These are phyloP conservation scores for Maudiozyma turicensis DNA, from an alignment of 805 yeast genomes.

Conservation along the genomic window DNA sequence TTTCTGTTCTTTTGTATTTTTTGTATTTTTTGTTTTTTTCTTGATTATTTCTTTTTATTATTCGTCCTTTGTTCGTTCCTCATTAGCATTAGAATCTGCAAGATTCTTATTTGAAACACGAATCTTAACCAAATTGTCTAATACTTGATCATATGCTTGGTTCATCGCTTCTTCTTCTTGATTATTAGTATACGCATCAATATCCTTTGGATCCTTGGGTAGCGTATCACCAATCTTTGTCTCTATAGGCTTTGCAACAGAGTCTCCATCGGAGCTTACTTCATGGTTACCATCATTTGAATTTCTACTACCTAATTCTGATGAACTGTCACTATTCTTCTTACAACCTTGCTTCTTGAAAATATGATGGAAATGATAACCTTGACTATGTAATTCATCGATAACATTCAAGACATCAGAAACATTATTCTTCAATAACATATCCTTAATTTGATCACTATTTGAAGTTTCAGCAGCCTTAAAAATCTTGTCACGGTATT, in stretches of 20 bases:
- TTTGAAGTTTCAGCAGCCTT: constrained; percentile 26
- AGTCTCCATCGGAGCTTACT: background rate
- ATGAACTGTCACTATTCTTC: constrained; percentile 2
- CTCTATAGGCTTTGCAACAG: background rate
- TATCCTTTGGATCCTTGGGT: constrained; percentile 1
- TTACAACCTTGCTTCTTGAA: constrained; percentile 19
- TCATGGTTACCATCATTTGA: background rate
- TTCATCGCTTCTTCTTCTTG: constrained; percentile 24
- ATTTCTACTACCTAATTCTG: background rate
- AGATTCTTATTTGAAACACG: constrained; percentile 11
- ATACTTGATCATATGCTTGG: constrained; percentile 34
- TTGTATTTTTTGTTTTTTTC: background rate
- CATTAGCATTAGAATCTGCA: background rate
- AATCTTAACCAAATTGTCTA: constrained; percentile 31
- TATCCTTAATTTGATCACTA: constrained; percentile 31
- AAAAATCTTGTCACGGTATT: constrained; percentile 14
- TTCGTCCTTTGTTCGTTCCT: background rate
- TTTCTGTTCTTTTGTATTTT: too few species aligned
- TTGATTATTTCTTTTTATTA: background rate
- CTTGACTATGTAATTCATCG: constrained; percentile 32
- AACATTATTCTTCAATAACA: constrained; percentile 32
- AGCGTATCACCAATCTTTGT: background rate
- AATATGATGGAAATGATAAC: constrained; percentile 32
- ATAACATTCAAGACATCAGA: constrained; percentile 32
- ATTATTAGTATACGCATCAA: constrained; percentile 5